These are phyloP conservation scores for Takashimella koratensis DNA, from an alignment of 1,284 basidiomycete species.

Conservation along the genomic window DNA sequence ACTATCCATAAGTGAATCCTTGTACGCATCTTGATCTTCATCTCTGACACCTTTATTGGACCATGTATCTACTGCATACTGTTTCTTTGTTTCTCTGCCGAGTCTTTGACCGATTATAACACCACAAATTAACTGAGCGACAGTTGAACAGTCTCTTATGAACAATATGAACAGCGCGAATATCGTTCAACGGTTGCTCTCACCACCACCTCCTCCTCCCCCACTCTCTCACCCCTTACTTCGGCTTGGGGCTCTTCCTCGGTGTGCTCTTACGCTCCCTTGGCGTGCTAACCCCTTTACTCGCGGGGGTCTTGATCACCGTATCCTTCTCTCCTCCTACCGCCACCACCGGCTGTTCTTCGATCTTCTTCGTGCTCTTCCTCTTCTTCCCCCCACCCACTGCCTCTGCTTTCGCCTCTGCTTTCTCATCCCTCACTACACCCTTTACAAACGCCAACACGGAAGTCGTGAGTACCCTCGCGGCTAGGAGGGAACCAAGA, in stretches of 20 bases:
- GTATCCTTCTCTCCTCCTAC: neutral
- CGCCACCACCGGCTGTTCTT: neutral
- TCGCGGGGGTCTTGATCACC: constrained; percentile 17
- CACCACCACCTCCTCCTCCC: too few relatives aligned
- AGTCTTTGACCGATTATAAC: too few relatives aligned
- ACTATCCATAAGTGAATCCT: too few relatives aligned
- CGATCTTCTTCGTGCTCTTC: neutral
- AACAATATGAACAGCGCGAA: too few relatives aligned
- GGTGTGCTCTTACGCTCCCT: constrained; percentile 11
- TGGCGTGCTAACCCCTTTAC: constrained; percentile 1
- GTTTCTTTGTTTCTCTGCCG: too few relatives aligned
- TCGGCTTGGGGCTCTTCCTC: constrained; percentile 18
- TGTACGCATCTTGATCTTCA: too few relatives aligned
- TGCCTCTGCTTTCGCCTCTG: constrained; percentile 15
- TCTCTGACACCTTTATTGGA: too few relatives aligned
- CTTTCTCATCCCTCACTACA: constrained; percentile 9
- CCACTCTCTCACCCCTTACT: neutral
- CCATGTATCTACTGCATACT: too few relatives aligned
- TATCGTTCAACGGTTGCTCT: too few relatives aligned
- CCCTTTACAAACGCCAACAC: constrained; percentile 8
- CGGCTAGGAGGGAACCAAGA: constrained; percentile 24
- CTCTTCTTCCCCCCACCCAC: constrained; percentile 9
- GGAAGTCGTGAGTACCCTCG: constrained; percentile 19
- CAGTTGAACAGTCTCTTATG: too few relatives aligned
- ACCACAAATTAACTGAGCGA: too few relatives aligned